A percentile compares a stretch with the other conserved stretches of the same genome.
These are phyloP conservation scores for Scedosporium boydii DNA, from an alignment of 2,329 filamentous ascomycete species.

Conservation along the genomic window DNA sequence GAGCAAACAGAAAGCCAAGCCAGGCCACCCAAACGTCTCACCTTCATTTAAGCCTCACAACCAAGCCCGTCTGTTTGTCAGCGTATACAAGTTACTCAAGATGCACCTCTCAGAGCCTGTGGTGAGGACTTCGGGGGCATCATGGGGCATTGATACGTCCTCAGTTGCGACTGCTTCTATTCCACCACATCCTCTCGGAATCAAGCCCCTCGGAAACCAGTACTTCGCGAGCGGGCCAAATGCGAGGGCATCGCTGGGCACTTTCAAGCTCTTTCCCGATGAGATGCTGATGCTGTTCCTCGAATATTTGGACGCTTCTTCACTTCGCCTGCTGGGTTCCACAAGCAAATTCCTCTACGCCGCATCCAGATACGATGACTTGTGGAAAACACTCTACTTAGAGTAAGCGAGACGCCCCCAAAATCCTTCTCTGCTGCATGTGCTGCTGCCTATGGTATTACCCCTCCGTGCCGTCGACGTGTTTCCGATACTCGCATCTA, in stretches of 20 bases:
- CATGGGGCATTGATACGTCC: neutral
- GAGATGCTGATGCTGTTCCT: slow-evolving; percentile 68
- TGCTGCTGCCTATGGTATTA: too few species aligned
- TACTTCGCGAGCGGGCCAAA: slow-evolving; percentile 56
- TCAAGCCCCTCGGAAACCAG: slow-evolving; percentile 83
- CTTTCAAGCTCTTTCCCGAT: slow-evolving; percentile 63
- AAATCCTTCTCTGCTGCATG: neutral
- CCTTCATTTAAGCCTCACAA: too few species aligned
- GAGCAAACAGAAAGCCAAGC: too few species aligned
- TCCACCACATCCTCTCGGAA: slow-evolving; percentile 68
- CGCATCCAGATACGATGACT: slow-evolving; percentile 71
- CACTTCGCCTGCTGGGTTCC: slow-evolving; percentile 57
- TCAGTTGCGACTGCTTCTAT: slow-evolving; percentile 34
- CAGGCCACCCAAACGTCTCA: too few species aligned
- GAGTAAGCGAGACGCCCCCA: slow-evolving; percentile 52
- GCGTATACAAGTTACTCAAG: too few species aligned
- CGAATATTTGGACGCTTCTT: slow-evolving; percentile 59
- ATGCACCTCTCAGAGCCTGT: neutral
- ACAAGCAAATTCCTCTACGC: slow-evolving; percentile 84
- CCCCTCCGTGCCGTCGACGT: too few species aligned
- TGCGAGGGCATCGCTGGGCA: slow-evolving; percentile 56
- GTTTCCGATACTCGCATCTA: too few species aligned
- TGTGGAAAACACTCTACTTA: slow-evolving; percentile 81
- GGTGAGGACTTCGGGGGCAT: neutral
- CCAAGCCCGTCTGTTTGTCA: too few species aligned